Evolutionary conservation across 306 rosid genomes (phyloP).

Genomic region (Rosa chinensis): DNA sequence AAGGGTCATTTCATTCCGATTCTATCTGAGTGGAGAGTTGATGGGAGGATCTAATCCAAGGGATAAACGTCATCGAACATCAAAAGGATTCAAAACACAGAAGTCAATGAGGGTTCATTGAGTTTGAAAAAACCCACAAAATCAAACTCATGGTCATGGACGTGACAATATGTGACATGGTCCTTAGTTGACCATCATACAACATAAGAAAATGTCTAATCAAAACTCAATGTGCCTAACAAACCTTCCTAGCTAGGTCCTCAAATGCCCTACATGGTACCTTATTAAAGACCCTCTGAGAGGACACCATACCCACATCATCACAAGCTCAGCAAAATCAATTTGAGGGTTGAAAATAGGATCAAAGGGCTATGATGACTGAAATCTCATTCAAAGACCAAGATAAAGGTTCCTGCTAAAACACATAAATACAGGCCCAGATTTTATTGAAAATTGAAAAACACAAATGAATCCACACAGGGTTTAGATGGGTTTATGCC

Average conservation of each 20-base stretch:
- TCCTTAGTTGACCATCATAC: conserved; percentile 44
- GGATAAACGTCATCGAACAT: conserved; percentile 40
- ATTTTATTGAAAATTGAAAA: not conserved
- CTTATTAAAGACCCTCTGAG: conserved; percentile 18
- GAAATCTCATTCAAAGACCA: conserved; percentile 26
- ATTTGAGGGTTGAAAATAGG: conserved; percentile 39
- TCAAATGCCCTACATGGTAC: conserved; percentile 5
- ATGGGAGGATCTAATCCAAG: conserved; percentile 64
- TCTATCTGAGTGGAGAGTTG: conserved; percentile 50
- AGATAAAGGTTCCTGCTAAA: conserved; percentile 13
- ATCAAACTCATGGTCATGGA: conserved; percentile 24
- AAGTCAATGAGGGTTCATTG: conserved; percentile 63
- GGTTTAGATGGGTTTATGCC: not conserved
- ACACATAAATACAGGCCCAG: conserved; percentile 13
- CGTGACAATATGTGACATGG: conserved; percentile 19
- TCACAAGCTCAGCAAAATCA: conserved; percentile 41
- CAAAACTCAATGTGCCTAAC: conserved; percentile 33
- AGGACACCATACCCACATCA: conserved; percentile 34
- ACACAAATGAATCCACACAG: not conserved
- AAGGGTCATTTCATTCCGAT: conserved; percentile 54
- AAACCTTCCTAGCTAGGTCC: conserved; percentile 20
- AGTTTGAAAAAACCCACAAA: conserved; percentile 19
- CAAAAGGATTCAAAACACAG: conserved; percentile 28
- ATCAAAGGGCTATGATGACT: conserved; percentile 39
- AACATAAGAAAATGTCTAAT: conserved; percentile 56